phyloP scores from a whole-genome alignment of 352 stramenopile genomes.

The Elongisporangium prolatum region DNA sequence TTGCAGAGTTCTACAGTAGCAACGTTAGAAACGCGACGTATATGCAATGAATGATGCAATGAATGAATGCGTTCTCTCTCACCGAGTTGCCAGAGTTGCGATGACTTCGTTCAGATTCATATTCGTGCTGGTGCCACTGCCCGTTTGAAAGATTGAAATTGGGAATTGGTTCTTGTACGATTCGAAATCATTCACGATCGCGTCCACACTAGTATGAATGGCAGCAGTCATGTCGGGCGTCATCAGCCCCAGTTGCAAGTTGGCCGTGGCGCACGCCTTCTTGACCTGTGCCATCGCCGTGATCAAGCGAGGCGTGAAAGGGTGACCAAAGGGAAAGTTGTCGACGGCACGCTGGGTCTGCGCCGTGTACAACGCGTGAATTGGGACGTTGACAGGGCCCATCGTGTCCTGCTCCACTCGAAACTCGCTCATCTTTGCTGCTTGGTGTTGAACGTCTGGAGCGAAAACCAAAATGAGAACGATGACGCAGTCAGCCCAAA shows the following conservation, averaged over 20 bases:
- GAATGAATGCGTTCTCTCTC: not conserved
- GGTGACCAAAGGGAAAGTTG: conserved; percentile 48
- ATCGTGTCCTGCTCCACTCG: conserved; percentile 51
- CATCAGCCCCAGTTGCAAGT: conserved; percentile 35
- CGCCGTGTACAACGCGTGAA: conserved; percentile 41
- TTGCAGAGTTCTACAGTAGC: conserved; percentile 53
- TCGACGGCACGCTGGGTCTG: conserved; percentile 48
- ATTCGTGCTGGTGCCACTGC: conserved; percentile 95
- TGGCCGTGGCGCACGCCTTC: conserved; percentile 37
- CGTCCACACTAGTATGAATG: conserved; percentile 30
- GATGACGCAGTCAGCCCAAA: not conserved
- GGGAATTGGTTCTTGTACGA: conserved; percentile 39
- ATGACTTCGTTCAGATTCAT: conserved; percentile 99
- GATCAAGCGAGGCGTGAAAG: conserved; percentile 34
- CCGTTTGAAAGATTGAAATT: conserved; percentile 85
- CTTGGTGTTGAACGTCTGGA: not conserved
- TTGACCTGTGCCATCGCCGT: conserved; percentile 42
- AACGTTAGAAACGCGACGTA: not conserved
- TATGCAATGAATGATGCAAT: not conserved
- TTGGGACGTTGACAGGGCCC: conserved; percentile 42
- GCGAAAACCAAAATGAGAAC: not conserved
- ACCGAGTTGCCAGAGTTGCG: conserved; percentile 74
- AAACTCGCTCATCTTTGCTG: conserved; percentile 16
- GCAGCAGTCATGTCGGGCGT: conserved; percentile 24
- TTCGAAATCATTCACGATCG: conserved; percentile 25